Evolutionary conservation across 1,284 basidiomycete species (phyloP), one percentile per base, ranked within the genome.

Genomic region (Phylloboletellus chloephorus): DNA sequence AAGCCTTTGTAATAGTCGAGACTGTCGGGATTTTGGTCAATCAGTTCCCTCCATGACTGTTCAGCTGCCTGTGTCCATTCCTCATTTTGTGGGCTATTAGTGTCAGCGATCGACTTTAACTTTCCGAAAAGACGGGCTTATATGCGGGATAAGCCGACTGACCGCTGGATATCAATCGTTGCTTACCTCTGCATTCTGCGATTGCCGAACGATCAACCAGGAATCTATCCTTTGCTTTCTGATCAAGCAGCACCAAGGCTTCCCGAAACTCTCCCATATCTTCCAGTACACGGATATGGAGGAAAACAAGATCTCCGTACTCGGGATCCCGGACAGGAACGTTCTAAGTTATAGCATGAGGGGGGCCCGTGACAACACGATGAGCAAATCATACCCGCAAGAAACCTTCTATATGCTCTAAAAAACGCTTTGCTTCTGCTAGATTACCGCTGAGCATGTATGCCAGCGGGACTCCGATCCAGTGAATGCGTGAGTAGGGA

Each of bases 391-490:
- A 35, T 43, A 52, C 82, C 72, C 84, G 83, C 25, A 85, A 58
- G 16, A 72, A 78, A 34, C 57, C 60, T 49, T 81, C 78, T 47
- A 85, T 81, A 26, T 80, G 76, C 40, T 88, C 81, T 33, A 95
- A 64, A 2, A 90, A 79, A 22, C 78, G 76, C 52, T 79, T 77
- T 2, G 92, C 84, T 55, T 90, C 84, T 5, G 66, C 59, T 5
- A 79, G 61, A 52, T 92, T 84, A 5, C 85, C 87, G 45, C 80
- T 87, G 15, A 98, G 72, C 57, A 92, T 86, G 61, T 93, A 85
- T 2, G 93, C 90, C 17, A 97, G 78, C 11, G 93, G 91, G 38
- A 96, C 72, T 1, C 77, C 88, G 38, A 94, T 69, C 96, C 96
- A 99, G 60, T 93, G 88, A 43, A 86, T 78, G 10, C 95, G 84